phyloP scores from a whole-genome alignment of 2,329 filamentous ascomycete genomes.

The Lomentospora prolificans region DNA sequence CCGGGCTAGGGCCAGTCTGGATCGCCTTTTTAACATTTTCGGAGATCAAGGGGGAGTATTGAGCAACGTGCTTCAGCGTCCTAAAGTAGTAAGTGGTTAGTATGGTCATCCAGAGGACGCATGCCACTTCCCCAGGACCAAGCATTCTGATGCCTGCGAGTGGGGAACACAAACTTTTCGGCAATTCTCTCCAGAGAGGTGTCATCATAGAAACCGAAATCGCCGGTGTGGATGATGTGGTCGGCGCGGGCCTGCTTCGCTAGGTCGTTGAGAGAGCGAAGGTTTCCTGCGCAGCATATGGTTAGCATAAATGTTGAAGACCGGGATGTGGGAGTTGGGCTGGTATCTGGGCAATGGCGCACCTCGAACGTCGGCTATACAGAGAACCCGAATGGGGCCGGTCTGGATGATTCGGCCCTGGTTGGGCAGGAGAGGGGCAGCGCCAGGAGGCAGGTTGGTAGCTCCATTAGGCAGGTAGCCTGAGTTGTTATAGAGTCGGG shows the following conservation, averaged over 20 bases:
- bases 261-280: constrained; percentile 91
- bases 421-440: constrained; percentile 56
- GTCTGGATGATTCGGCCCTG: constrained; percentile 57
- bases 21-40: constrained; percentile 65
- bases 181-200: constrained; percentile 93
- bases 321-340: too few relatives aligned
- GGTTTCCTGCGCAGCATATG: constrained; percentile 59
- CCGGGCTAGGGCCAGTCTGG: constrained; percentile 58
- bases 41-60: constrained; percentile 90
- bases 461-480: constrained; percentile 57
- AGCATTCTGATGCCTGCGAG: neutral
- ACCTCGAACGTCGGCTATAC: constrained; percentile 66
- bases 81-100: constrained; percentile 30
- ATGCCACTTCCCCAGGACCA: neutral
- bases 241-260: constrained; percentile 90
- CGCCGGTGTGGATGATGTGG: constrained; percentile 96
- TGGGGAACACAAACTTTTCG: constrained; percentile 63
- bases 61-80: constrained; percentile 94
- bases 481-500: constrained; percentile 37
- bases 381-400: constrained; percentile 56
- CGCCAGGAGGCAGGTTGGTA: constrained; percentile 36
- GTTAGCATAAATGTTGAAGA: constrained; percentile 15
- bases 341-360: constrained; percentile 20
- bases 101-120: neutral
- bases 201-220: constrained; percentile 98